Evolutionary conservation across 495 filamentous ascomycete genomes (phyloP), one percentile per base, ranked within the genome.

Genomic region (Friedmanniomyces simplex): DNA sequence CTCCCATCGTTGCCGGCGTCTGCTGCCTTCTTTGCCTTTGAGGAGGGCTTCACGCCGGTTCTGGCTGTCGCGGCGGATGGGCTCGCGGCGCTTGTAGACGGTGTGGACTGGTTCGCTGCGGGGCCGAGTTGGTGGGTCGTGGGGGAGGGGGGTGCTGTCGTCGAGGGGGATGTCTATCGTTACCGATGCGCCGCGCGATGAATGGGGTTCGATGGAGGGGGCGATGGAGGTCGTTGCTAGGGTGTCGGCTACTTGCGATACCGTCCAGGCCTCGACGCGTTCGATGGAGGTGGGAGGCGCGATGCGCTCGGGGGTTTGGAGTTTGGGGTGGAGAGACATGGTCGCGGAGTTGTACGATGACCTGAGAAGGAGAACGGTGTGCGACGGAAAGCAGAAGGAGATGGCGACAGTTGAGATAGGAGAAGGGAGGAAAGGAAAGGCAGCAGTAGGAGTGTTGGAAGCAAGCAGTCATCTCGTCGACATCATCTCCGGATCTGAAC

Each of bases 1-100:
- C 74, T 98, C 93, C 89, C 90, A 96, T 41, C 91, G 78, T 66
- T 88, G 85, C 47, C 93, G 78, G 54, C 90, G 82, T 43, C 91
- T 79, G 58, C 82, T 89, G n/a, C 93, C 93, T 66, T 95, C 89
- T 62, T 90, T 95, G 49, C 91, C 93, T 71, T 88, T 91, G n/a
- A 90, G 73, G 50, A 94, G 63, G 11, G 83, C 83, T 65, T 96
- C 91, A 25, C 91, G 80, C 18, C 81, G 72, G 66, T 82, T 83
- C 58, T 81, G 52, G 61, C 81, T 82, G 59, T 85, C 84, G 34
- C 82, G 76, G 21, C 77, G 75, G 25, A 81, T 39, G 8, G 65
- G 71, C 51, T 65, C 62, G 45, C 63, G 67, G 16, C 63, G 66
- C 28, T 55, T 51, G 45, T 61, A 58, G 55, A 55, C 58, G 2